phyloP scores from a whole-genome alignment of 2,329 filamentous ascomycete genomes.

The Cytospora chrysosperma region DNA sequence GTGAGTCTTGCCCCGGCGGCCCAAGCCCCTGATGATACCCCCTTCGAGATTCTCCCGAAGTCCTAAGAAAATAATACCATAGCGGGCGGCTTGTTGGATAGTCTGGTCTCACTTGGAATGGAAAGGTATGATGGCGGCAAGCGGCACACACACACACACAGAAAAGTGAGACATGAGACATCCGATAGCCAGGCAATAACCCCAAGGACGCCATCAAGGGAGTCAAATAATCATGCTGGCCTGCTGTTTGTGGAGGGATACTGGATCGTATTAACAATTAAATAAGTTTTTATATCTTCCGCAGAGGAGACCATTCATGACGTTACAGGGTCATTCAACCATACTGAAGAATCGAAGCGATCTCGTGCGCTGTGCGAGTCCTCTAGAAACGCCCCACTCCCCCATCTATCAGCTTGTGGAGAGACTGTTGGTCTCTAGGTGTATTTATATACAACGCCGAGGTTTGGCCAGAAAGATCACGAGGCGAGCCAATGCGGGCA shows the following conservation, averaged over 20 bases:
- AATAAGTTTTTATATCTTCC: constrained; percentile 6
- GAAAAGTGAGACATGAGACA: background rate
- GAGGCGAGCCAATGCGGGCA: background rate
- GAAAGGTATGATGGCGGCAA: background rate
- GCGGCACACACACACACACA: background rate
- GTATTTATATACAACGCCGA: background rate
- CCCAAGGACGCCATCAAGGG: background rate
- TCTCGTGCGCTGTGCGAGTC: background rate
- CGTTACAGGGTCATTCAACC: constrained; percentile 2
- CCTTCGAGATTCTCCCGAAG: background rate
- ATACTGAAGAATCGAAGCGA: background rate
- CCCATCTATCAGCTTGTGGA: background rate
- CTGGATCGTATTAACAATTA: constrained; percentile 21
- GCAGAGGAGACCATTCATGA: background rate
- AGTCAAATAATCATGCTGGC: background rate
- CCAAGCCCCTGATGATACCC: background rate
- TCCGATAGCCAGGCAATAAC: background rate
- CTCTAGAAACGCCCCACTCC: background rate
- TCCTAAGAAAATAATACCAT: too few relatives aligned
- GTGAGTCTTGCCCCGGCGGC: background rate
- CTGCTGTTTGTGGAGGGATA: background rate
- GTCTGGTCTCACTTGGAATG: background rate
- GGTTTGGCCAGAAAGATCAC: background rate
- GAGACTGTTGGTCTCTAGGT: background rate
- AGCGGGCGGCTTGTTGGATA: background rate